Conservation (phyloP, 352 stramenopile species). For the Globisporangium heterothallicum region DNA sequence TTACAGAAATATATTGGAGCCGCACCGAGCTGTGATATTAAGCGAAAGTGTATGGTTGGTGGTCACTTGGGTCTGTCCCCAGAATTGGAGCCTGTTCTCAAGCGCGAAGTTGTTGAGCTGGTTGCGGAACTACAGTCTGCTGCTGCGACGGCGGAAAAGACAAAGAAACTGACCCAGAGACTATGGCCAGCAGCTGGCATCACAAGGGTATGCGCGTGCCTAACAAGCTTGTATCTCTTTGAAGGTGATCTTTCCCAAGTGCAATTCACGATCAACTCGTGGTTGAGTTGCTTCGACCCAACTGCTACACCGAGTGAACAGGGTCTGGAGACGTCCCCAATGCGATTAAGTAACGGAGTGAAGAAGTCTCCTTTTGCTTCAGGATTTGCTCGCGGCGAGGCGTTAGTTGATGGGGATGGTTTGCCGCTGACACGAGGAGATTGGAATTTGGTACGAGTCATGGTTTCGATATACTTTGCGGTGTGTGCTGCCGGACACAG, state of each 20-base stretch:
- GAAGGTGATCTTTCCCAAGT: slow-evolving; percentile 61
- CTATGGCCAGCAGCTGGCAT: slow-evolving; percentile 79
- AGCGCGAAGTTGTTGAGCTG: slow-evolving; percentile 61
- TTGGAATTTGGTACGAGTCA: slow-evolving; percentile 74
- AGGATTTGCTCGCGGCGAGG: slow-evolving; percentile 64
- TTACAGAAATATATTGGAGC: slow-evolving; percentile 71
- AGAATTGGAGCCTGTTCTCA: slow-evolving; percentile 60
- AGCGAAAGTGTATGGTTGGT: slow-evolving; percentile 66
- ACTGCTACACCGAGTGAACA: slow-evolving; percentile 43
- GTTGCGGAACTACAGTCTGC: slow-evolving; percentile 56
- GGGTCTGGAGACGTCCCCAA: slow-evolving; percentile 19
- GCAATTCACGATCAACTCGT: slow-evolving; percentile 44
- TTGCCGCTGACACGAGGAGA: slow-evolving; percentile 75
- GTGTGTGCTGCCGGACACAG: slow-evolving; percentile 48
- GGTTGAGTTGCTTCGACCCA: slow-evolving; percentile 77
- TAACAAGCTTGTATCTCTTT: slow-evolving; percentile 70
- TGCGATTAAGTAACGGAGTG: slow-evolving; percentile 18
- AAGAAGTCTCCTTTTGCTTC: slow-evolving; percentile 9
- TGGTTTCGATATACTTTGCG: slow-evolving; percentile 79
- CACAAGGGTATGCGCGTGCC: slow-evolving; percentile 70
- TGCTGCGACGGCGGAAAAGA: slow-evolving; percentile 59
- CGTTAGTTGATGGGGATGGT: slow-evolving; percentile 68
- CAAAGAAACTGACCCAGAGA: slow-evolving; percentile 41
- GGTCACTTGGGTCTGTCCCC: slow-evolving; percentile 51
- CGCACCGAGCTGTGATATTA: slow-evolving; percentile 63